Evolutionary conservation across 352 stramenopile species (phyloP).

Genomic region (Phytophthora capsici): DNA sequence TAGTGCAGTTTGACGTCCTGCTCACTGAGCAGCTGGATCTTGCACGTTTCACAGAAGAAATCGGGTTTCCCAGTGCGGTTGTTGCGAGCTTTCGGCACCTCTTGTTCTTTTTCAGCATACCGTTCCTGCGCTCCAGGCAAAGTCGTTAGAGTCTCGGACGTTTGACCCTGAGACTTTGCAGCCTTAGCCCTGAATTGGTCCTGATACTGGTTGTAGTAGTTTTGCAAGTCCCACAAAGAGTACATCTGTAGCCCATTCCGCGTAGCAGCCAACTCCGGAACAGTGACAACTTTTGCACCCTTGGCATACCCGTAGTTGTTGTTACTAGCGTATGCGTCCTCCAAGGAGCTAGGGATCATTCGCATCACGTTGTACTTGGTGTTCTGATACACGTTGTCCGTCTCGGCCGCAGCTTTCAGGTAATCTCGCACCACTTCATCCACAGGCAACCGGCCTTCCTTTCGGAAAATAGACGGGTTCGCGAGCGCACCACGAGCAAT

Average conservation of each 20-base stretch:
- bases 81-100: slow-evolving; percentile 26
- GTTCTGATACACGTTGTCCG: slow-evolving; percentile 91
- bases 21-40: slow-evolving; percentile 76
- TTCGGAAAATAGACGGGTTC: slow-evolving; percentile 87
- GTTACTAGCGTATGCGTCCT: slow-evolving; percentile 41
- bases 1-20: slow-evolving; percentile 76
- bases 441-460: slow-evolving; percentile 66
- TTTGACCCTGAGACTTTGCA: slow-evolving; percentile 20
- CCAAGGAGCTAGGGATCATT: slow-evolving; percentile 78
- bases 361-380: slow-evolving; percentile 91
- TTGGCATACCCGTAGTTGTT: slow-evolving; percentile 38
- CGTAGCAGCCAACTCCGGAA: slow-evolving; percentile 63
- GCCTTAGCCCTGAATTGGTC: slow-evolving; percentile 55
- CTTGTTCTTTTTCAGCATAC: slow-evolving; percentile 20
- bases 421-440: slow-evolving; percentile 75
- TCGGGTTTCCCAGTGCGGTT: slow-evolving; percentile 39
- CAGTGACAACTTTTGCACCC: slow-evolving; percentile 44
- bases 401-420: slow-evolving; percentile 75
- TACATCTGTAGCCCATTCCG: slow-evolving; percentile 80
- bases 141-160: slow-evolving; percentile 27
- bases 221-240: slow-evolving; percentile 66
- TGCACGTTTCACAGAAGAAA: slow-evolving; percentile 75
- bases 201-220: slow-evolving; percentile 65
- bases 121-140: slow-evolving; percentile 51
- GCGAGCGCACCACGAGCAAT: slow-evolving; percentile 81